Evolutionary conservation across 2,329 filamentous ascomycete genomes (phyloP).

Genomic region (Periconia macrospinosa): DNA sequence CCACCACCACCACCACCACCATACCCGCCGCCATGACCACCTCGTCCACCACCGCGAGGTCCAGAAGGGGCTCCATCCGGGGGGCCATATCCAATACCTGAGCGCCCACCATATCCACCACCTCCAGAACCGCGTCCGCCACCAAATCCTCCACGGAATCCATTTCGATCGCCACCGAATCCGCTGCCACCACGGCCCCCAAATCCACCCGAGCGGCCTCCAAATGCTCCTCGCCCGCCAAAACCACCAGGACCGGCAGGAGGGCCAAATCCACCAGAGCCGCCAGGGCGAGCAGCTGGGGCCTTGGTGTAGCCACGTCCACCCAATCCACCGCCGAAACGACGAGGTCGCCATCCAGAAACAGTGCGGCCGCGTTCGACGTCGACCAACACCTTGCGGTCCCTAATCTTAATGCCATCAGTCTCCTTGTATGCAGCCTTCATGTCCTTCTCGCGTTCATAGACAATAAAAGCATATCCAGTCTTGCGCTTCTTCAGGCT

Average conservation of each 20-base stretch:
- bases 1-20: constrained; percentile 40
- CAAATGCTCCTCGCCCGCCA: constrained; percentile 57
- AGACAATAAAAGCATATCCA: constrained; percentile 96
- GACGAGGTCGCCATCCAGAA: constrained; percentile 87
- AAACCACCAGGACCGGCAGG: constrained; percentile 46
- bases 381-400: constrained; percentile 88
- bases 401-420: constrained; percentile 90
- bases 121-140: constrained; percentile 55
- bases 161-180: constrained; percentile 51
- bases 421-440: constrained; percentile 92
- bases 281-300: constrained; percentile 70
- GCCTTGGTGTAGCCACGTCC: constrained; percentile 91
- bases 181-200: constrained; percentile 52
- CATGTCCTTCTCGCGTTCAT: constrained; percentile 97
- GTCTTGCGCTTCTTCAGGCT: constrained; percentile 66
- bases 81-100: constrained; percentile 47
- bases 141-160: constrained; percentile 51
- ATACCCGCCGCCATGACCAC: constrained; percentile 27
- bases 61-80: constrained; percentile 54
- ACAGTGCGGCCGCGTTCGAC: constrained; percentile 95
- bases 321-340: constrained; percentile 88
- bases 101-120: constrained; percentile 51
- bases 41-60: constrained; percentile 45
- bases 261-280: constrained; percentile 59
- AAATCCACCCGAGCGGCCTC: constrained; percentile 50